Evolutionary conservation across 2,329 filamentous ascomycete species (phyloP), one percentile per base, ranked within the genome.

Genomic region (Trichophyton simii): DNA sequence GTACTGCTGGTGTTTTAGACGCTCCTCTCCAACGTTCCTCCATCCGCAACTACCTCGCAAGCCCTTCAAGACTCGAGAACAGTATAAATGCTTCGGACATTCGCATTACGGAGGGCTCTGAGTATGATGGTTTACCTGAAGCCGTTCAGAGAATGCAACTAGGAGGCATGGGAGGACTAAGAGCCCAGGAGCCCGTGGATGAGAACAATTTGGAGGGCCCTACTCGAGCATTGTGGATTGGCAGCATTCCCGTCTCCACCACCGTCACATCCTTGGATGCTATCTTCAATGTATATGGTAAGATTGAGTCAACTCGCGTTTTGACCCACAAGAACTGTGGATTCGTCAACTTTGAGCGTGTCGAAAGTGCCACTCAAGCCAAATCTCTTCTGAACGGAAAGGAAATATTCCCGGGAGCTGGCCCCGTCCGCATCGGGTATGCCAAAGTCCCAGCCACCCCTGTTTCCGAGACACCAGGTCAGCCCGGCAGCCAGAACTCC

Each of bases 271-370:
- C 94, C 0, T 78, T 99, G 63, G 90, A 90, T 62, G 91, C 95
- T 66, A 96, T 97, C 77, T 99, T 99, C 78, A 89, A 89, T 73
- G 83, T 86, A n/a, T 95, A 94, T 67, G 94, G 94, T 8, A 83
- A 87, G 2, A 96, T 99, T 65, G 82, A 94, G 66, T 96, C 92
- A 2, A 92, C 90, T 31, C 84, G 94, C 65, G 94, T 99, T 3
- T 80, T 99, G 64, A 97, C 94, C 0, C 91, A 99, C 79, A 99
- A 99, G 81, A 97, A 96, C 75, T 99, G 94, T 72, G 94, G 92
- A 2, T 99, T 99, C 68, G 92, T 99, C 71, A 99, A 99, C 75
- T 99, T 96, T 70, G 91, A 97, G 75, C 87, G 84, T 63, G 77
- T 94, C 34, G 91, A 97, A 66, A 95, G 90, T 71, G 94, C 94